Percentiles rank a stretch among this genome's conserved stretches.
These are phyloP conservation scores for Symmetrospora coprosmae DNA, from an alignment of 768 basidiomycete genomes.

Conservation along the genomic window DNA sequence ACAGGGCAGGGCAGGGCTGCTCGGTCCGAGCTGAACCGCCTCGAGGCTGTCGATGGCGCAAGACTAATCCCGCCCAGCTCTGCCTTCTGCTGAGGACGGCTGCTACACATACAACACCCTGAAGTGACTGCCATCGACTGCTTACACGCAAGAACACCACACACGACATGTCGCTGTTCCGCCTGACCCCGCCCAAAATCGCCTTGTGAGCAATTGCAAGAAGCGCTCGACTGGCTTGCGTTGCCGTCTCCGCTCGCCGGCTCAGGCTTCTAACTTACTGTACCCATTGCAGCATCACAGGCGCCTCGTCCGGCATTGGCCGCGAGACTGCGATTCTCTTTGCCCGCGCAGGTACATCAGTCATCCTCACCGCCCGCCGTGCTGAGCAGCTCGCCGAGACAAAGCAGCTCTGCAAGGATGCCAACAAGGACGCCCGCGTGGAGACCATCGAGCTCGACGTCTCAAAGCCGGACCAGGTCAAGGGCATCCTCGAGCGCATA, in stretches of 20 bases:
- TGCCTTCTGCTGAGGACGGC: neutral
- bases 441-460: constrained; percentile 19
- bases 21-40: no score
- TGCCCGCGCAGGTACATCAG: constrained; percentile 13
- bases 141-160: neutral
- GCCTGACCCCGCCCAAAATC: constrained; percentile 12
- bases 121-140: neutral
- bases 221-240: no score
- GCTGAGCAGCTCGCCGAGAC: constrained; percentile 11
- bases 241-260: neutral
- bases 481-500: neutral
- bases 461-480: neutral
- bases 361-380: constrained; percentile 11
- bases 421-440: constrained; percentile 10
- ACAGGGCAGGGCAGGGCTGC: no score
- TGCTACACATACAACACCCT: neutral
- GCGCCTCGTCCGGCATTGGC: constrained; percentile 19
- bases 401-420: constrained; percentile 6
- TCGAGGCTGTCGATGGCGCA: neutral
- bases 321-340: constrained; percentile 21
- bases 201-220: constrained; percentile 20
- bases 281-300: constrained; percentile 7
- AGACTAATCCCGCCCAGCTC: neutral
- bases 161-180: constrained; percentile 6
- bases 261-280: neutral